Percentiles rank a stretch among this genome's conserved stretches.
Conservation (phyloP, 345 rosid species). For the Bruguiera parviflora region DNA sequence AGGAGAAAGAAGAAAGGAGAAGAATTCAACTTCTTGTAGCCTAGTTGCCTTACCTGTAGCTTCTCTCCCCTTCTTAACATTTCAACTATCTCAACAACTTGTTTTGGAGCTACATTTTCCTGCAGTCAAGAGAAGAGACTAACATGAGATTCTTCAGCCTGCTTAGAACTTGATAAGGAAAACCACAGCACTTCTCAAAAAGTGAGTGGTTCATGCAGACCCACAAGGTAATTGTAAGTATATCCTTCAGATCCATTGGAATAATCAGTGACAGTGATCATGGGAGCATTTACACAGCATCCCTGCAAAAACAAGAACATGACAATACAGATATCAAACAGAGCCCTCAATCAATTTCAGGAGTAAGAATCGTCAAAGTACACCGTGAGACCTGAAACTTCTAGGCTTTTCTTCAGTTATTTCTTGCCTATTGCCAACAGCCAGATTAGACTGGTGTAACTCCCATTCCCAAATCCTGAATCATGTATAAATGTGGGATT, state of each 20-base stretch:
- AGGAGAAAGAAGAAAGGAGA: background rate
- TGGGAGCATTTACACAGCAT: conserved; percentile 95
- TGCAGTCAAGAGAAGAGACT: conserved; percentile 37
- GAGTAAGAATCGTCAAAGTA: conserved; percentile 3
- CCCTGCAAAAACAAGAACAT: conserved; percentile 52
- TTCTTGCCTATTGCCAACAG: background rate
- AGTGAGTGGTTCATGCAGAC: conserved; percentile 38
- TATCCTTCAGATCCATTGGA: conserved; percentile 94
- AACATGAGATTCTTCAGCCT: conserved; percentile 9
- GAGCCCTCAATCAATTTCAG: conserved; percentile 1
- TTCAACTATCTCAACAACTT: conserved; percentile 86
- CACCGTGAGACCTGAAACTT: background rate
- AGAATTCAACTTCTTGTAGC: conserved; percentile 1
- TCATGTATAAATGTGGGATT: no score
- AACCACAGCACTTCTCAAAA: conserved; percentile 4
- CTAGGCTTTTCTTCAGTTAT: background rate
- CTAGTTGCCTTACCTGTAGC: conserved; percentile 56
- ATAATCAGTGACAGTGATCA: conserved; percentile 95
- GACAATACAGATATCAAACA: conserved; percentile 13
- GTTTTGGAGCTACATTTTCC: conserved; percentile 90
- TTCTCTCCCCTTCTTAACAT: conserved; percentile 83
- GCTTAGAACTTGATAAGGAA: background rate
- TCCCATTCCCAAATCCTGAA: no score
- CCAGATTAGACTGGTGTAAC: no score
- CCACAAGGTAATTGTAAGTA: conserved; percentile 78